Evolutionary conservation across 805 yeast species (phyloP), one percentile per base, ranked within the genome.

Genomic region (Helenozyma rhizophorensis): DNA sequence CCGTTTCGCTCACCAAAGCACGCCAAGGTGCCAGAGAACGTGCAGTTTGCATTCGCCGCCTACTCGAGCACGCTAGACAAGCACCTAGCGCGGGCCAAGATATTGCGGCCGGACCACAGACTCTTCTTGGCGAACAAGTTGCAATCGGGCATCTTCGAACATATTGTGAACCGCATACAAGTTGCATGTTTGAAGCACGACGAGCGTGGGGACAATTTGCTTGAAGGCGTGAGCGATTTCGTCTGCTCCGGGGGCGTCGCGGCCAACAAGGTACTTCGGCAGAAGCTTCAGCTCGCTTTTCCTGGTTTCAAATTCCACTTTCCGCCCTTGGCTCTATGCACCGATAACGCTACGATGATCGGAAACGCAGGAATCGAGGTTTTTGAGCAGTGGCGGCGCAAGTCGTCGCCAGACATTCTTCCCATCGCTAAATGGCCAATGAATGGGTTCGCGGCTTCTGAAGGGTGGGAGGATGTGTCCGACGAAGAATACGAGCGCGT

Each of bases 291-390:
- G 4, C 55, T 77, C n/a, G 32, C 56, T 3, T 22, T 32, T 25
- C 18, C 31, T 6, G 23, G 30, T 2, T 34, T 56, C n/a, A 45
- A 53, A 1, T 75, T 79, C 28, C 74, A 75, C 43, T 86, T 78
- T 47, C 96, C 97, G 0, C 78, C 75, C 14, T 63, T 78, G 2
- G 58, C 69, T 2, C 62, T 88, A 39, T 93, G 98, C 53, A 87
- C 97, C 0, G 98, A 93, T 51, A 93, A 93, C 56, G 95, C 97
- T 0, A 76, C 87, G 2, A 93, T 93, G 98, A 93, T 93, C 32
- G 98, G 96, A 1, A 86, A 94, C 79, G 95, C 97, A 0, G 98
- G 97, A 0, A 85, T 90, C 7, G 96, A 90, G 54, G 59, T 89
- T 13, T 82, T 63, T 51, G 96, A 88, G 52, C 45, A 53, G 12